A percentile compares a stretch with the other conserved stretches of the same genome.
Evolutionary conservation across 78 protist genomes (phyloP).

Genomic region (Polysphondylium violaceum): DNA sequence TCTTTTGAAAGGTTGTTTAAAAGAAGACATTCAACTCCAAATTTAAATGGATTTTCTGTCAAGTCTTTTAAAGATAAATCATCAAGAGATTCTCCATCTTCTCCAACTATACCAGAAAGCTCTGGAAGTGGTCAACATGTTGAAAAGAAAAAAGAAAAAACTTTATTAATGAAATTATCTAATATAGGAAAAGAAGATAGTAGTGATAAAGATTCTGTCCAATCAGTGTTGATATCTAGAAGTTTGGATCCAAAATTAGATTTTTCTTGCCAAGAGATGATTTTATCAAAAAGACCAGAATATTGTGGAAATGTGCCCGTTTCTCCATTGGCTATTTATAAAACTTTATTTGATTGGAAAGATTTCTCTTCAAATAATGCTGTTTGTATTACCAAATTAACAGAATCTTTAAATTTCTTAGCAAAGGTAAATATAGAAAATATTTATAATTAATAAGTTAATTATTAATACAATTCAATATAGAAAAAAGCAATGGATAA

Average conservation of each 20-base stretch:
- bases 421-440: conserved; percentile 13
- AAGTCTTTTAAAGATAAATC: conserved; percentile 22
- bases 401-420: conserved; percentile 29
- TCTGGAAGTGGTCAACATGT: background rate
- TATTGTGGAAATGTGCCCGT: conserved; percentile 45
- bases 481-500: conserved; percentile 65
- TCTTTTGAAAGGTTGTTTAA: too few relatives aligned
- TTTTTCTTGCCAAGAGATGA: conserved; percentile 59
- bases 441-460: too few relatives aligned
- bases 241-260: conserved; percentile 43
- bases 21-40: conserved; percentile 75
- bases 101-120: conserved; percentile 13
- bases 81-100: too few relatives aligned
- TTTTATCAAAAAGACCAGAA: conserved; percentile 57
- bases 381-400: conserved; percentile 4
- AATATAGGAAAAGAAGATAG: background rate
- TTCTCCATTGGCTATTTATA: conserved; percentile 35
- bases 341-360: conserved; percentile 74
- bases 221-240: conserved; percentile 43
- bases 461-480: background rate
- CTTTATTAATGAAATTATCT: background rate
- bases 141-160: conserved; percentile 1
- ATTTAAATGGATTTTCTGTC: conserved; percentile 10
- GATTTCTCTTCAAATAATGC: conserved; percentile 49
- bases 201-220: background rate